These are phyloP conservation scores for Verticillium albo-atrum DNA, from an alignment of 2,329 filamentous ascomycete species.

Conservation along the genomic window DNA sequence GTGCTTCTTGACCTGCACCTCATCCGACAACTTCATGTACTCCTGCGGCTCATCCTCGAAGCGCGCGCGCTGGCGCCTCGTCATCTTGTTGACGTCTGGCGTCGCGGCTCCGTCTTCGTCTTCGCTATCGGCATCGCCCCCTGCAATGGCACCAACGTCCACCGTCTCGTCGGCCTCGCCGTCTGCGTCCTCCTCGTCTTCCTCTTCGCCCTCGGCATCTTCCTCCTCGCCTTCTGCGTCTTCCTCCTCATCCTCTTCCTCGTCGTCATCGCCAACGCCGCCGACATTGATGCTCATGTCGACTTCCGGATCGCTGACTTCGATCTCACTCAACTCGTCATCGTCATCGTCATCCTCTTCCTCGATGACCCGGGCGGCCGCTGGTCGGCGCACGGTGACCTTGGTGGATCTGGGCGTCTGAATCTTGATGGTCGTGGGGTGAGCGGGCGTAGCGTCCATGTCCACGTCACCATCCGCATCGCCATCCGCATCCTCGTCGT, in stretches of 20 bases:
- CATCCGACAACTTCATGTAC: constrained; percentile 49
- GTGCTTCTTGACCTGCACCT: constrained; percentile 59
- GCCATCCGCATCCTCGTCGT: constrained; percentile 27
- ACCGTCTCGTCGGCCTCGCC: constrained; percentile 21
- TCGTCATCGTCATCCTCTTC: constrained; percentile 16
- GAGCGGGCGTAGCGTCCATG: constrained; percentile 29
- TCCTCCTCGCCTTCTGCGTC: constrained; percentile 38
- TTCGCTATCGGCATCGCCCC: constrained; percentile 37
- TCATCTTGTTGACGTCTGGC: constrained; percentile 56
- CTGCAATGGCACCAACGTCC: constrained; percentile 16
- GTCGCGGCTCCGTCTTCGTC: constrained; percentile 44
- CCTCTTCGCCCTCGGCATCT: constrained; percentile 31
- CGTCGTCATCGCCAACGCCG: constrained; percentile 21
- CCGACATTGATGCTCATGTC: constrained; percentile 27
- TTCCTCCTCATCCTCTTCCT: constrained; percentile 29
- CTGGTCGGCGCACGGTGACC: constrained; percentile 5
- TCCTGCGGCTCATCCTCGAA: constrained; percentile 52
- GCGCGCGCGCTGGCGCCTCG: constrained; percentile 54
- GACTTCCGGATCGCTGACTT: constrained; percentile 19
- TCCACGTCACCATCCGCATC: constrained; percentile 40
- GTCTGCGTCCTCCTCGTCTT: constrained; percentile 30
- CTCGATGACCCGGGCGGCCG: constrained; percentile 11
- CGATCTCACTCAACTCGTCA: constrained; percentile 16
- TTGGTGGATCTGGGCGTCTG: constrained; percentile 11
- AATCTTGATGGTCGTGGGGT: constrained; percentile 11